Percentiles rank a stretch among this genome's conserved stretches.
Conservation (phyloP, 1,284 basidiomycete genomes). For the Pseudozyma tsukubaensis region DNA sequence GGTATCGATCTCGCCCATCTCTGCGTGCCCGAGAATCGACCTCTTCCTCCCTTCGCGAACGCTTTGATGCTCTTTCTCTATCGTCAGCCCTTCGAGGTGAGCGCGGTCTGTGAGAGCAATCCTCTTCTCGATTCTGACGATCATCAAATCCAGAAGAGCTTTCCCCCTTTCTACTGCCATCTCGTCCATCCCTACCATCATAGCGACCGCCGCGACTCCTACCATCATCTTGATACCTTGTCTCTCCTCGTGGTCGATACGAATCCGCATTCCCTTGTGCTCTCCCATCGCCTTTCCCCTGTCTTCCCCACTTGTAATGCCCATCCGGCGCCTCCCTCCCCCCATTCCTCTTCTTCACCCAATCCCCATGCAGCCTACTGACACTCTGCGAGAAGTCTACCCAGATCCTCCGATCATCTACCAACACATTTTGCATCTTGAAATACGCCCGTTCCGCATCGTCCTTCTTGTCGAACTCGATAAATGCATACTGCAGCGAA, state of each 20-base stretch:
- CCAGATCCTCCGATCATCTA: constrained; percentile 99
- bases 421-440: constrained; percentile 99
- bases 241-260: constrained; percentile 13
- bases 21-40: constrained; percentile 1
- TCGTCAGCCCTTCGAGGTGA: constrained; percentile 14
- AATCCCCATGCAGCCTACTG: constrained; percentile 72
- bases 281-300: not conserved
- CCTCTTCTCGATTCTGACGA: constrained; percentile 38
- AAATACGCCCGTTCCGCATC: constrained; percentile 96
- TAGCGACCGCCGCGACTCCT: constrained; percentile 16
- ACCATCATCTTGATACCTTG: not conserved
- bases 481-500: constrained; percentile 96
- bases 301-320: constrained; percentile 15
- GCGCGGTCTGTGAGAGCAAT: constrained; percentile 3
- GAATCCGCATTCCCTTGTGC: constrained; percentile 5
- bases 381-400: constrained; percentile 91
- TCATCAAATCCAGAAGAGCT: constrained; percentile 46
- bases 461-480: constrained; percentile 93
- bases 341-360: constrained; percentile 66
- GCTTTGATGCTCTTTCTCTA: not conserved
- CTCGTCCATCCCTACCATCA: constrained; percentile 2
- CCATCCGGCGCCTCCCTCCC: constrained; percentile 60
- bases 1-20: not conserved
- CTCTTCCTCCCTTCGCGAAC: constrained; percentile 11
- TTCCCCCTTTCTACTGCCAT: constrained; percentile 33